phyloP scores from a whole-genome alignment of 768 basidiomycete species.

The Cystoderma amianthinum region DNA sequence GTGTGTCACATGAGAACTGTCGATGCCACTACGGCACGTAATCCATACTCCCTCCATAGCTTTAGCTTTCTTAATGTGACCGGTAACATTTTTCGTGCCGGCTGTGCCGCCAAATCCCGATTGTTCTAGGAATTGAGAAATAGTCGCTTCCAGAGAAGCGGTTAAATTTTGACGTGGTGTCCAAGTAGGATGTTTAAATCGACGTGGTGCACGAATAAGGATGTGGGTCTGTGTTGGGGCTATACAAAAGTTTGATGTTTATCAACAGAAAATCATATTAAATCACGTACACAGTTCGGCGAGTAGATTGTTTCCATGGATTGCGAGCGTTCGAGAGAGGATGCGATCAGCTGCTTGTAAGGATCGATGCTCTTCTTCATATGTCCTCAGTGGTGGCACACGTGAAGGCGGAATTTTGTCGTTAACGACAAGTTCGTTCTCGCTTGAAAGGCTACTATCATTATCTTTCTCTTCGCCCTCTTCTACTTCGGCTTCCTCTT shows the following conservation, averaged over 20 bases:
- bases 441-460: no score
- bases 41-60: constrained; percentile 44
- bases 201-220: constrained; percentile 40
- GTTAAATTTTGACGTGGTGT: constrained; percentile 36
- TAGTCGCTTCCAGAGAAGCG: constrained; percentile 24
- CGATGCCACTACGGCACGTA: constrained; percentile 18
- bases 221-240: no score
- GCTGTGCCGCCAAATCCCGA: no score
- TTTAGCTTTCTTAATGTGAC: not conserved
- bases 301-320: constrained; percentile 22
- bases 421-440: no score
- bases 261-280: no score
- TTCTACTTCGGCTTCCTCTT: no score
- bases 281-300: constrained; percentile 24
- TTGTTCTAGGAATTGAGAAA: constrained; percentile 32
- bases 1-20: no score
- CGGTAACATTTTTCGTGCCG: not conserved
- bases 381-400: no score
- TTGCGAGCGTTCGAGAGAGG: constrained; percentile 26
- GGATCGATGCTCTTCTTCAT: constrained; percentile 22
- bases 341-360: constrained; percentile 26
- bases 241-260: no score
- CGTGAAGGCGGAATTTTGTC: no score
- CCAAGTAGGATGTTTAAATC: constrained; percentile 40
- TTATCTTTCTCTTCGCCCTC: no score